Percentiles rank a stretch among this genome's conserved stretches.
Conservation (phyloP, 2,329 filamentous ascomycete species). For the Fusarium sp. region DNA sequence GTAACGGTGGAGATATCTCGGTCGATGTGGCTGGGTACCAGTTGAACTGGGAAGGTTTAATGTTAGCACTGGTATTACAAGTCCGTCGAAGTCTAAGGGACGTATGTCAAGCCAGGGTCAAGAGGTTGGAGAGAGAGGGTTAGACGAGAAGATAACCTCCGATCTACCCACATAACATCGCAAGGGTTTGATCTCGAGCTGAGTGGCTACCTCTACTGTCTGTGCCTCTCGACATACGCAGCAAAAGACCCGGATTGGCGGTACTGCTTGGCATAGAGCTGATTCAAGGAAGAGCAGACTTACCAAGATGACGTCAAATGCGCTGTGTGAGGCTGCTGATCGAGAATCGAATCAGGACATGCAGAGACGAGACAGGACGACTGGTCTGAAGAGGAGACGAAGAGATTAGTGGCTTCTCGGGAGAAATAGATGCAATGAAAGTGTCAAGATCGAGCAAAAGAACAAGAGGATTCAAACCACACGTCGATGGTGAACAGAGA, state of each 20-base stretch:
- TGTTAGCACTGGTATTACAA: slow-evolving; percentile 26
- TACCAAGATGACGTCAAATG: slow-evolving; percentile 48
- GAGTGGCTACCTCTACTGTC: slow-evolving; percentile 10
- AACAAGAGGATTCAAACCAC: slow-evolving; percentile 2
- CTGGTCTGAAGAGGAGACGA: slow-evolving; percentile 12
- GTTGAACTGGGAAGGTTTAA: not conserved
- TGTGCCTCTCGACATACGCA: slow-evolving; percentile 19
- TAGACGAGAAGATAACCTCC: not conserved
- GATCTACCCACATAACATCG: slow-evolving; percentile 4
- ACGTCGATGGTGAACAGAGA: slow-evolving; percentile 10
- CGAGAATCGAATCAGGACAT: slow-evolving; percentile 6
- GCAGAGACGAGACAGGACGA: slow-evolving; percentile 18
- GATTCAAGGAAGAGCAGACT: slow-evolving; percentile 37
- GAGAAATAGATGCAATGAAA: slow-evolving; percentile 8
- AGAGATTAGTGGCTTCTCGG: not conserved
- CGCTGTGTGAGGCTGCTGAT: slow-evolving; percentile 15
- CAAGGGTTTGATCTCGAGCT: slow-evolving; percentile 7
- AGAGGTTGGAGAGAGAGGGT: not conserved
- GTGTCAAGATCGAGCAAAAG: not conserved
- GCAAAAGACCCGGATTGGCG: slow-evolving; percentile 23
- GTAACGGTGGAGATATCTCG: not conserved
- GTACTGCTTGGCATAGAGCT: slow-evolving; percentile 26
- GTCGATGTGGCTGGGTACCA: not conserved
- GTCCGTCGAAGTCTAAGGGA: slow-evolving; percentile 11
- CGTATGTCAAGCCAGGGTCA: not conserved